These are phyloP conservation scores for Camelina sativa DNA, from an alignment of 345 rosid genomes.

Conservation along the genomic window DNA sequence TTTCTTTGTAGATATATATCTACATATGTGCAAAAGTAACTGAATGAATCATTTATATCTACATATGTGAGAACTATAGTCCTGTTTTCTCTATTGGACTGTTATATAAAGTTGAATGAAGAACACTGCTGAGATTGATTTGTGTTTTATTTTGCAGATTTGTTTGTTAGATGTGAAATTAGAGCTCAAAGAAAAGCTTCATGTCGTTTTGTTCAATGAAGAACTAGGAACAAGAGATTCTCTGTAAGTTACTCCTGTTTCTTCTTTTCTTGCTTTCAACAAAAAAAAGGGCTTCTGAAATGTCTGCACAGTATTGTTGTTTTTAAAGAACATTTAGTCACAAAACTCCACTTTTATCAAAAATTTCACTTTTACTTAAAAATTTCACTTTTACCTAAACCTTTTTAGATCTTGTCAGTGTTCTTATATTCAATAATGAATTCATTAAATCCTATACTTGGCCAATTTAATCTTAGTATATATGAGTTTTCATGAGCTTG, in stretches of 20 bases:
- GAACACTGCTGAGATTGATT: constrained; percentile 12
- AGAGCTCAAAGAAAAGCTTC: constrained; percentile 71
- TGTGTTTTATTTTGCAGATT: constrained; percentile 43
- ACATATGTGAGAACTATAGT: not conserved
- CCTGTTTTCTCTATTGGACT: not conserved
- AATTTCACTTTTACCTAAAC: not conserved
- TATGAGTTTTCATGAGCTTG: constrained; percentile 24
- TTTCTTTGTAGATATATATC: constrained; percentile 7
- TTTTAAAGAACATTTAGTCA: not conserved
- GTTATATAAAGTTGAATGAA: constrained; percentile 14
- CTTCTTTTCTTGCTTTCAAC: not conserved
- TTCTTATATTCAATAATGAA: constrained; percentile 15
- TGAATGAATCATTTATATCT: constrained; percentile 14
- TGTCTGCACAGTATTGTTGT: not conserved
- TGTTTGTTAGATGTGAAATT: constrained; percentile 63
- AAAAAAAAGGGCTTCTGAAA: not conserved
- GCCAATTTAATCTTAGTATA: not conserved
- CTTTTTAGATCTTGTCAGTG: not conserved
- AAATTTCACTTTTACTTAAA: not conserved
- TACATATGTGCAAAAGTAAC: not conserved
- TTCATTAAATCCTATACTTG: not conserved
- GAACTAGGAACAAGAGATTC: constrained; percentile 71
- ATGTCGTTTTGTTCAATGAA: constrained; percentile 72
- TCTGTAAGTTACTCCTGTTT: constrained; percentile 62
- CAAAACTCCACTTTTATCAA: not conserved